phyloP scores from a whole-genome alignment of 257 asterid species.

The Salvia splendens region DNA sequence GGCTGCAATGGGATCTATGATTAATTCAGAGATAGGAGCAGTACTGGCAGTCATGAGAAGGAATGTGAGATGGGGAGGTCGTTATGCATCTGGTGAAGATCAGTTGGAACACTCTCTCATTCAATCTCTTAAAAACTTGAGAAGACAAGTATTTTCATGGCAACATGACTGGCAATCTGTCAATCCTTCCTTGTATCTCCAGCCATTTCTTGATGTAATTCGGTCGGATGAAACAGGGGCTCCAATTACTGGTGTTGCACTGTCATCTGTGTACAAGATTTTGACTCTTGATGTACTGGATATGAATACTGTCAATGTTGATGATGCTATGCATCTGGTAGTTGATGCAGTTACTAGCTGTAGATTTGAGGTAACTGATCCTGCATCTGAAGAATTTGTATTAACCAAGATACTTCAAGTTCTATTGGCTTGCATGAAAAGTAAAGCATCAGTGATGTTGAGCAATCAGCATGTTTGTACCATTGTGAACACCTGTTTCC shows the following conservation, averaged over 20 bases:
- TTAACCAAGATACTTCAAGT: slow-evolving; percentile 94
- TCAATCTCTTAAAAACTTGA: slow-evolving; percentile 78
- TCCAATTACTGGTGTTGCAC: slow-evolving; percentile 85
- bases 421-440: slow-evolving; percentile 90
- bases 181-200: slow-evolving; percentile 82
- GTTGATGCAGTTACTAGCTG: slow-evolving; percentile 99
- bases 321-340: slow-evolving; percentile 83
- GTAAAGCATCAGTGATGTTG: slow-evolving; percentile 80
- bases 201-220: slow-evolving; percentile 91
- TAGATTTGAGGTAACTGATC: slow-evolving; percentile 95
- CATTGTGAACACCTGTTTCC: slow-evolving; percentile 81
- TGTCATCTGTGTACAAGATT: slow-evolving; percentile 88
- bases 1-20: slow-evolving; percentile 76
- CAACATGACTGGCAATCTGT: slow-evolving; percentile 79
- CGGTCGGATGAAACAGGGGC: slow-evolving; percentile 98
- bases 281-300: slow-evolving; percentile 85
- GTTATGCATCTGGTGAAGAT: slow-evolving; percentile 93
- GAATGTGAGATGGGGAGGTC: slow-evolving; percentile 98
- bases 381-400: slow-evolving; percentile 95
- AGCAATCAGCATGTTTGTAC: slow-evolving; percentile 96
- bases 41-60: slow-evolving; percentile 98
- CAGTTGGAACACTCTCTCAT: slow-evolving; percentile 94
- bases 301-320: slow-evolving; percentile 64
- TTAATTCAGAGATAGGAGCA: slow-evolving; percentile 90
- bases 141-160: slow-evolving; percentile 82